These are phyloP conservation scores for Mrakia blollopis DNA, from an alignment of 768 basidiomycete genomes.

Conservation along the genomic window DNA sequence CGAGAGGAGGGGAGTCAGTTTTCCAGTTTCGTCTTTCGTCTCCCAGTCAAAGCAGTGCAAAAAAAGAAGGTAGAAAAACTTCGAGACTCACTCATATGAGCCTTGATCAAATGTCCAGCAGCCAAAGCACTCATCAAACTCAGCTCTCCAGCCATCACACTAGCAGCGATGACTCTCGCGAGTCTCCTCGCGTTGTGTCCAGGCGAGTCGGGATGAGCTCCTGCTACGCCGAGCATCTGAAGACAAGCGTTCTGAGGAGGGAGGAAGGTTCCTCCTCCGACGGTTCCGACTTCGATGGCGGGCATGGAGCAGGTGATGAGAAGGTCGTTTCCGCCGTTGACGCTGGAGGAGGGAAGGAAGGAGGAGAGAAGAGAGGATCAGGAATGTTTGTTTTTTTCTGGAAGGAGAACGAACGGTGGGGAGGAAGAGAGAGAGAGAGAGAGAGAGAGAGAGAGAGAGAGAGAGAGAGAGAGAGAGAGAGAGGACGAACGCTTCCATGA, in stretches of 20 bases:
- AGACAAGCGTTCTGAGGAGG: slow-evolving; percentile 83
- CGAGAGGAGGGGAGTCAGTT: not conserved
- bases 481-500: slow-evolving; percentile 92
- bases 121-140: slow-evolving; percentile 87
- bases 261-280: slow-evolving; percentile 93
- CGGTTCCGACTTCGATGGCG: slow-evolving; percentile 97
- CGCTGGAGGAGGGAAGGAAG: slow-evolving; percentile 36
- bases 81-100: slow-evolving; percentile 32
- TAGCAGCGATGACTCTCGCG: slow-evolving; percentile 80
- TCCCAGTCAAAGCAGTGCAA: not conserved
- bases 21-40: too few relatives aligned
- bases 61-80: not conserved
- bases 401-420: too few relatives aligned
- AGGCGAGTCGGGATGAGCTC: slow-evolving; percentile 78
- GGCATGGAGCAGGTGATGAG: slow-evolving; percentile 95
- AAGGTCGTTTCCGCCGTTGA: slow-evolving; percentile 81
- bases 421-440: slow-evolving; percentile 21
- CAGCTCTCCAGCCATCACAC: slow-evolving; percentile 97
- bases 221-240: slow-evolving; percentile 87
- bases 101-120: slow-evolving; percentile 88
- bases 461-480: not conserved
- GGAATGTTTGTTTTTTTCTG: too few relatives aligned
- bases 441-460: slow-evolving; percentile 22
- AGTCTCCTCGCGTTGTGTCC: slow-evolving; percentile 85
- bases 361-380: slow-evolving; percentile 46